Conservation (phyloP, 2,329 filamentous ascomycete genomes). For the Penicillium sp. region DNA sequence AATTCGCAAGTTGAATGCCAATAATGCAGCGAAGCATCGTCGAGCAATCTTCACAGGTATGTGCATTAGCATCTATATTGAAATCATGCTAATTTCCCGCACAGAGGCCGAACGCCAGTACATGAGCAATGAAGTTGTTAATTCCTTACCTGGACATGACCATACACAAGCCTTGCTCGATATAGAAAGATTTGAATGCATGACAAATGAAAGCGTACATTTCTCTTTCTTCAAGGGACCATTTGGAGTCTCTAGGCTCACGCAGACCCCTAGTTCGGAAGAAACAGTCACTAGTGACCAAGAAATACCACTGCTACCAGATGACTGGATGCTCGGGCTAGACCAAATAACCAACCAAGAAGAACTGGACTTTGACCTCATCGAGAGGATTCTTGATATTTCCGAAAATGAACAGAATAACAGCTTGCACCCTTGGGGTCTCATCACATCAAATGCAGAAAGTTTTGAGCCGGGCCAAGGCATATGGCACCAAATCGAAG, state of each 20-base stretch:
- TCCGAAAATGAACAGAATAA: neutral
- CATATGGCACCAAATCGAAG: neutral
- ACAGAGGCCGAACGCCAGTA: constrained; percentile 12
- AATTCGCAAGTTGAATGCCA: constrained; percentile 13
- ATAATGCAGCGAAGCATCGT: constrained; percentile 13
- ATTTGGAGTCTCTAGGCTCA: constrained; percentile 15
- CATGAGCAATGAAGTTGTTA: constrained; percentile 11
- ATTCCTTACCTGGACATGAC: constrained; percentile 2
- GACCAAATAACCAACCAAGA: neutral
- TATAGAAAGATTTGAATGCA: constrained; percentile 8
- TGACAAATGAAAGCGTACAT: neutral
- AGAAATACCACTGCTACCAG: neutral
- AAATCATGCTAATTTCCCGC: neutral
- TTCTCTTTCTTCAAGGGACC: constrained; percentile 13
- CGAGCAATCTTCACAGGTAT: constrained; percentile 15
- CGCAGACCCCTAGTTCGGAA: neutral
- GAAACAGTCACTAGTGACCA: neutral
- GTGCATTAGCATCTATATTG: neutral
- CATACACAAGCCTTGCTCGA: constrained; percentile 10
- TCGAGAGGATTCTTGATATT: neutral
- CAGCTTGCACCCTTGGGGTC: neutral
- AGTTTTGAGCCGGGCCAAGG: neutral
- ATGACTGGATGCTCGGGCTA: neutral
- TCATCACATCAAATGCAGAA: neutral
- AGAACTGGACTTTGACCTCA: neutral